Base-by-base conservation (phyloP, 192 early-diverging fungal species). In the Lobosporangium transversale region DNA sequence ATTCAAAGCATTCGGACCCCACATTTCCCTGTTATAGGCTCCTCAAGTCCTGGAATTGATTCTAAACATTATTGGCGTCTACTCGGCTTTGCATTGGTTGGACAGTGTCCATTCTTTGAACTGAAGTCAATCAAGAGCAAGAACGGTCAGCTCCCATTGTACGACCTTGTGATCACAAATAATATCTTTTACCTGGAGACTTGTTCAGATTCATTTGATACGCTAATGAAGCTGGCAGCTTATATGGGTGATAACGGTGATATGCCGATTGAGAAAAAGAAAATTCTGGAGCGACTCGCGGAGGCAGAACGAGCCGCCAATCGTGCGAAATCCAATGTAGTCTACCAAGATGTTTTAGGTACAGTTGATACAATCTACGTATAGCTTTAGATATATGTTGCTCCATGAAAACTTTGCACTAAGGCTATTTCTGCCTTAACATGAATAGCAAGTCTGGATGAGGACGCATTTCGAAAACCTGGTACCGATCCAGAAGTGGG, bases 141-240 rank as follows among this genome's bases (percentile, higher is more conserved):
- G 43, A 73, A 57, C 32, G 78, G 74, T 18, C 64, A 75, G 20
- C 23, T 68, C 40, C 64, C 62, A 3, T 14, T 66, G 26, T 79
- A 71, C 4, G 79, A 88, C 64, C 53, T 93, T 7, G 73, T 81
- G 33, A 66, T 92, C 12, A 80, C 83, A 0, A 91, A 90, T 44
- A 76, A 88, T 40, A 80, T 84, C 10, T 61, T 91, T 20, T 85
- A 81, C 26, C 45, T 92, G 17, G 90, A 92, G 59, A 83, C 80
- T 1, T 92, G 89, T 55, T 79, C 86, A n/a, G 92, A 93, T 68
- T 86, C 90, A 1, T 86, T 89, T 48, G 82, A 87, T 37, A 83
- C 88, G 6, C 33, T 92, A 10, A 17, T 86, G 21, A 79, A 78
- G 23, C 54, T 92, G 20, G 63, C 87, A 9, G 75, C 74, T 3